Percentiles rank a stretch among this genome's conserved stretches.
These are phyloP conservation scores for Phoenix roebelenii DNA, from an alignment of 176 grass and related monocot species.

Conservation along the genomic window DNA sequence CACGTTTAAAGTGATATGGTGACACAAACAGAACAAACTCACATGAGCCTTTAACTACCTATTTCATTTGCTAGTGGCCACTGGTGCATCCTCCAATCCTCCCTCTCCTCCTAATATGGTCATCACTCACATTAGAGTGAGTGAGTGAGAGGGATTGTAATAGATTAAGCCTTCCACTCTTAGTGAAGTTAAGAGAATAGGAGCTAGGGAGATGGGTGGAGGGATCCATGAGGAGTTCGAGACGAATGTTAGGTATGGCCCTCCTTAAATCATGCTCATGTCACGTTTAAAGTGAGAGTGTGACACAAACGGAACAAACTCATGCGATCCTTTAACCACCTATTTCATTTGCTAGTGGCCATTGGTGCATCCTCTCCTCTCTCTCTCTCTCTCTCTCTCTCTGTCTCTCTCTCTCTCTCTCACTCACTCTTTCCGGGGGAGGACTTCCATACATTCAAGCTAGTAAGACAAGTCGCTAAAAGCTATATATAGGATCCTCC, in stretches of 20 bases:
- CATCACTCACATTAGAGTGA: no score
- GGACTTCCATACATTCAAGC: neutral
- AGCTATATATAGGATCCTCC: constrained; percentile 2
- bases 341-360: constrained; percentile 33
- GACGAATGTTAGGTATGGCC: no score
- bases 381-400: no score
- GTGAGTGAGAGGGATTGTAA: no score
- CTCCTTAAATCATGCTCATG: no score
- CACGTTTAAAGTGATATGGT: constrained; percentile 14
- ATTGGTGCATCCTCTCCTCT: constrained; percentile 1
- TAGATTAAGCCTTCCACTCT: no score
- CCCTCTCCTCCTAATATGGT: no score
- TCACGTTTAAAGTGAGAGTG: constrained; percentile 10
- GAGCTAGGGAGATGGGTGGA: no score
- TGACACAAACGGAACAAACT: constrained; percentile 17
- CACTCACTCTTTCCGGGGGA: neutral
- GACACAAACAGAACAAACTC: constrained; percentile 16
- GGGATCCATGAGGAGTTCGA: no score
- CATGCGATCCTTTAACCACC: constrained; percentile 30
- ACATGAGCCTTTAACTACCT: constrained; percentile 34
- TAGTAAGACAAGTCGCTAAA: constrained; percentile 9
- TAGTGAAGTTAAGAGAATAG: no score
- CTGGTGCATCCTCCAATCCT: neutral
- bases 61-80: constrained; percentile 34
- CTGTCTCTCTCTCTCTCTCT: no score